phyloP scores from a whole-genome alignment of 495 filamentous ascomycete genomes.

The Pyronema omphalodes region DNA sequence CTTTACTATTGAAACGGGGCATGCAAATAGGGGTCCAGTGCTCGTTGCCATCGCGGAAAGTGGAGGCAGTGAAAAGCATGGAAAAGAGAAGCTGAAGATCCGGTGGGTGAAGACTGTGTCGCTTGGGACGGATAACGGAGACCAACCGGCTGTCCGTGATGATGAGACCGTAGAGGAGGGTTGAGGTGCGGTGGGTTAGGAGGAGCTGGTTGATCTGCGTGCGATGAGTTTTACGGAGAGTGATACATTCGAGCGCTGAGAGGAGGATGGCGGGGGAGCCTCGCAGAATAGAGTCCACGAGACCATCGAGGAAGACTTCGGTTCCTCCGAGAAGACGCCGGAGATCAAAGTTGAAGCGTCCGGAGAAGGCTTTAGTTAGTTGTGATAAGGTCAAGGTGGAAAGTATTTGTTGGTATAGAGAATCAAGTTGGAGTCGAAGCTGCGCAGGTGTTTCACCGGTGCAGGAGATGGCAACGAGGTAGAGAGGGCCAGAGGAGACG shows the following conservation, averaged over 20 bases:
- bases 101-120: slow-evolving; percentile 87
- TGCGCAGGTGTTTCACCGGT: slow-evolving; percentile 62
- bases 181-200: slow-evolving; percentile 51
- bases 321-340: slow-evolving; percentile 86
- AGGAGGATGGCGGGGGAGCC: slow-evolving; percentile 79
- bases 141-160: slow-evolving; percentile 89
- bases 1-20: slow-evolving; percentile 89
- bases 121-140: slow-evolving; percentile 80
- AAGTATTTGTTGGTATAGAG: slow-evolving; percentile 92
- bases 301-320: slow-evolving; percentile 71
- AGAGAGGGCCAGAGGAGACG: slow-evolving; percentile 62
- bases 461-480: slow-evolving; percentile 81
- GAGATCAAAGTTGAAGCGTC: slow-evolving; percentile 79
- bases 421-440: slow-evolving; percentile 72
- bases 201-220: slow-evolving; percentile 72
- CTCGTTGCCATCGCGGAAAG: slow-evolving; percentile 77
- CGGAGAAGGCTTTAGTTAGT: slow-evolving; percentile 73
- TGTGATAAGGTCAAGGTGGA: slow-evolving; percentile 84
- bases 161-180: slow-evolving; percentile 79
- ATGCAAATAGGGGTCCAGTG: slow-evolving; percentile 96
- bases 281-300: slow-evolving; percentile 84
- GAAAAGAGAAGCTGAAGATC: slow-evolving; percentile 96
- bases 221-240: slow-evolving; percentile 70
- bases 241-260: slow-evolving; percentile 78
- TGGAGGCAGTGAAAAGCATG: slow-evolving; percentile 93